phyloP scores from a whole-genome alignment of 148 eudicot genomes.

The Heliosperma pusillum region DNA sequence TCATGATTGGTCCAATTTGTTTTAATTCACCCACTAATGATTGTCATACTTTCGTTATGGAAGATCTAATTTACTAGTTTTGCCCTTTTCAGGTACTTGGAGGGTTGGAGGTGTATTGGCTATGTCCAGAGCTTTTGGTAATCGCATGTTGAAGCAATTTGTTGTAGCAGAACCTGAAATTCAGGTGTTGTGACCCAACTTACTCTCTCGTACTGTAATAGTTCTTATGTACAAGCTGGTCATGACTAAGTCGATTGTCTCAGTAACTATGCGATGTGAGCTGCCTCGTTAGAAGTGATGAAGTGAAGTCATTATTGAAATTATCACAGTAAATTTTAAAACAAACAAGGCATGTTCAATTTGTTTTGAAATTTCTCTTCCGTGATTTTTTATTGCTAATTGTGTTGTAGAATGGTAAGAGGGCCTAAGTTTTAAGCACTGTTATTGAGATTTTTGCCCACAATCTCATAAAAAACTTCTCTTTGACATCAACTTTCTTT shows the following conservation, averaged over 20 bases:
- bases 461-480: too few relatives aligned
- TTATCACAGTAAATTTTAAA: not conserved
- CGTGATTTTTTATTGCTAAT: too few relatives aligned
- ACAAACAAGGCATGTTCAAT: too few relatives aligned
- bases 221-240: not conserved
- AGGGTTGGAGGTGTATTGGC: constrained; percentile 98
- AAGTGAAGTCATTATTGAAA: not conserved
- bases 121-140: constrained; percentile 99
- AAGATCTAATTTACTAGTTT: not conserved
- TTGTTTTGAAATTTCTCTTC: too few relatives aligned
- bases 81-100: constrained; percentile 78
- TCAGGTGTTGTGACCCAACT: constrained; percentile 48
- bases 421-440: too few relatives aligned
- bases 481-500: too few relatives aligned
- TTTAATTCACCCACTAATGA: not conserved
- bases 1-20: not conserved
- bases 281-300: not conserved
- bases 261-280: not conserved
- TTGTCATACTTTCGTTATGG: constrained; percentile 2
- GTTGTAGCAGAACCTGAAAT: constrained; percentile 99
- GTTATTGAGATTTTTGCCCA: too few relatives aligned
- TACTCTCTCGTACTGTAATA: not conserved
- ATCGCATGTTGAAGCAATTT: constrained; percentile 95
- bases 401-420: too few relatives aligned
- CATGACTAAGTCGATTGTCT: not conserved